phyloP scores from a whole-genome alignment of 257 asterid genomes.

The Rehmannia glutinosa region DNA sequence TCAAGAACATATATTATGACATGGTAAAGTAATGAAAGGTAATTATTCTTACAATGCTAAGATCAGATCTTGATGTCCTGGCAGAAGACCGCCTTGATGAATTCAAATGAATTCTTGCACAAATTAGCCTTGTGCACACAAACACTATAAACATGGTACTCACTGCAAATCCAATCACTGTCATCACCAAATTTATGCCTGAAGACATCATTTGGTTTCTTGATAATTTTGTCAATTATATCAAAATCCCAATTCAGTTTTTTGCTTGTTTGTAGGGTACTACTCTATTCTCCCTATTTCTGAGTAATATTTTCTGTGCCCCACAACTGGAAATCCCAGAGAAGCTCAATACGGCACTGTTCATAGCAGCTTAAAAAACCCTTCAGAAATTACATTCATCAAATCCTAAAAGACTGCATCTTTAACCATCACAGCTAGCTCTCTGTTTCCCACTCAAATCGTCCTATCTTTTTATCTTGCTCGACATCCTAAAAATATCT shows the following conservation, averaged over 20 bases:
- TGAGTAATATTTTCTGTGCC: too few relatives aligned
- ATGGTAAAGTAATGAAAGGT: constrained; percentile 1
- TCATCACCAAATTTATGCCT: constrained; percentile 78
- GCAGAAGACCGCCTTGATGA: constrained; percentile 43
- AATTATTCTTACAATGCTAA: constrained; percentile 60
- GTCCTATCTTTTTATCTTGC: constrained; percentile 17
- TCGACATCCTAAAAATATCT: not conserved
- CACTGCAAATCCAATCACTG: constrained; percentile 75
- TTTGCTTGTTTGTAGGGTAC: not conserved
- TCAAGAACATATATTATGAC: not conserved
- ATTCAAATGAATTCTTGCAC: constrained; percentile 68
- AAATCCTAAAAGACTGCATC: constrained; percentile 18
- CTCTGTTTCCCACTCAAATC: constrained; percentile 7
- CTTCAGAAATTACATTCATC: constrained; percentile 3
- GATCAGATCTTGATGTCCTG: constrained; percentile 60
- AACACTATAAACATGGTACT: constrained; percentile 76
- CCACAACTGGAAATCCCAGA: constrained; percentile 20
- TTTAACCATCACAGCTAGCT: constrained; percentile 13
- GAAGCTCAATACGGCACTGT: constrained; percentile 21
- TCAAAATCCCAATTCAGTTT: constrained; percentile 13
- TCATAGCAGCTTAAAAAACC: too few relatives aligned
- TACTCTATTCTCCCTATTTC: constrained; percentile 18
- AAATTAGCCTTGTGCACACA: constrained; percentile 78
- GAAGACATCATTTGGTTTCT: constrained; percentile 45
- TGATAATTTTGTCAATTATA: constrained; percentile 2